phyloP scores from a whole-genome alignment of 73 alveolate species.

The Tetrahymena elliotti region DNA sequence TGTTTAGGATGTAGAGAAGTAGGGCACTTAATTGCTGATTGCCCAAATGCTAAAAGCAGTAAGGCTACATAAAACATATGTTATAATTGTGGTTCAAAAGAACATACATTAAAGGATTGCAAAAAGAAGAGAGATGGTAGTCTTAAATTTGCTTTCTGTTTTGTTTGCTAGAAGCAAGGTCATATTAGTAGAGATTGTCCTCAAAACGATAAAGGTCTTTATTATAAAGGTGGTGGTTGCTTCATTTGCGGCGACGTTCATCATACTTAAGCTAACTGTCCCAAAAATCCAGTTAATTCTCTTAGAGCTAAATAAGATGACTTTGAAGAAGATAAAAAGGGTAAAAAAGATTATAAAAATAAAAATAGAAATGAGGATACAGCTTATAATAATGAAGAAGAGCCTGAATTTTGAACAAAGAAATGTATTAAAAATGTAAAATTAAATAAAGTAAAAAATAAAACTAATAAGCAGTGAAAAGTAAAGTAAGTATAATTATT shows the following conservation, averaged over 20 bases:
- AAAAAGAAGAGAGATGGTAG: conserved; percentile 47
- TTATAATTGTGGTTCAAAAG: conserved; percentile 61
- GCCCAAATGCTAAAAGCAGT: conserved; percentile 23
- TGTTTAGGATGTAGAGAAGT: conserved; percentile 56
- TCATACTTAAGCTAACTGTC: conserved; percentile 57
- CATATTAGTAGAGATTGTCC: conserved; percentile 72
- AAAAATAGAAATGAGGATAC: not conserved
- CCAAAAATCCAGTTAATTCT: conserved; percentile 50
- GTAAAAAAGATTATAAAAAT: not conserved
- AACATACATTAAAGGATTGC: conserved; percentile 59
- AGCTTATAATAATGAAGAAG: not conserved
- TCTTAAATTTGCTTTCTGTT: conserved; percentile 60
- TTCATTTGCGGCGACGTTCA: conserved; percentile 55
- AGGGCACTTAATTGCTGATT: conserved; percentile 57
- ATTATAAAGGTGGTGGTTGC: conserved; percentile 60
- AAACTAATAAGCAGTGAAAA: not conserved
- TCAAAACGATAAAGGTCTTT: conserved; percentile 58
- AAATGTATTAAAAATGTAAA: not conserved
- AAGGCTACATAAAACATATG: conserved; percentile 44
- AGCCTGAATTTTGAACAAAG: not conserved
- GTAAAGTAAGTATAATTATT: no score
- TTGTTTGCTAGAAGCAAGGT: conserved; percentile 54
- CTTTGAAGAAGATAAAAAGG: not conserved
- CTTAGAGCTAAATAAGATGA: not conserved
- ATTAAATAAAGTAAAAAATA: not conserved